Conservation (phyloP, 805 yeast species). For the Zygoascus ofunaensis region DNA sequence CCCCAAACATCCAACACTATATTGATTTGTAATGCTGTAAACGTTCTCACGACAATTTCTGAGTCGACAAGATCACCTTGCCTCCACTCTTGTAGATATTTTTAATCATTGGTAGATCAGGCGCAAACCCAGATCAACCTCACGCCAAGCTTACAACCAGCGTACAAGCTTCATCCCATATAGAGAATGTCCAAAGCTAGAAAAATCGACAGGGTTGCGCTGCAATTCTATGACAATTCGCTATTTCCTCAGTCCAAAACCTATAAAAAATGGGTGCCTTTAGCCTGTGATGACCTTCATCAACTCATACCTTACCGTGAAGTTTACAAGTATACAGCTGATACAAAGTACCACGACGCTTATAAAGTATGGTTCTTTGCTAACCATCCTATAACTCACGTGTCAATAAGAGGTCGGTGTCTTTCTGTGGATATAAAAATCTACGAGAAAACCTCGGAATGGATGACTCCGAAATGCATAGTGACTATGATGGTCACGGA, state of each 20-base stretch:
- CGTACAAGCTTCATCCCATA: not conserved
- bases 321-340: constrained; percentile 1
- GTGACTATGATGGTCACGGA: constrained; percentile 5
- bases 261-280: constrained; percentile 18
- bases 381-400: constrained; percentile 18
- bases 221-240: not conserved
- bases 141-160: too few species aligned
- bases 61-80: too few species aligned
- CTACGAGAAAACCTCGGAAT: too few species aligned
- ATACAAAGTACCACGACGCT: constrained; percentile 6
- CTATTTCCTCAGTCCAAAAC: constrained; percentile 11
- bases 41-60: too few species aligned
- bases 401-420: constrained; percentile 12
- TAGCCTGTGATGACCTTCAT: constrained; percentile 13
- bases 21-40: too few species aligned
- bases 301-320: constrained; percentile 1
- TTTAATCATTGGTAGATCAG: too few species aligned
- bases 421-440: constrained; percentile 2
- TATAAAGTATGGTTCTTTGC: constrained; percentile 17
- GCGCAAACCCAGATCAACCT: too few species aligned
- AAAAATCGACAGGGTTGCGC: not conserved
- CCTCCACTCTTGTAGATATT: too few species aligned
- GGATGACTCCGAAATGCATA: too few species aligned
- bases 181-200: not conserved
- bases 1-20: too few species aligned